Base-by-base conservation (phyloP, 2,329 filamentous ascomycete genomes). In the Magnaporthiopsis rhizophila region DNA sequence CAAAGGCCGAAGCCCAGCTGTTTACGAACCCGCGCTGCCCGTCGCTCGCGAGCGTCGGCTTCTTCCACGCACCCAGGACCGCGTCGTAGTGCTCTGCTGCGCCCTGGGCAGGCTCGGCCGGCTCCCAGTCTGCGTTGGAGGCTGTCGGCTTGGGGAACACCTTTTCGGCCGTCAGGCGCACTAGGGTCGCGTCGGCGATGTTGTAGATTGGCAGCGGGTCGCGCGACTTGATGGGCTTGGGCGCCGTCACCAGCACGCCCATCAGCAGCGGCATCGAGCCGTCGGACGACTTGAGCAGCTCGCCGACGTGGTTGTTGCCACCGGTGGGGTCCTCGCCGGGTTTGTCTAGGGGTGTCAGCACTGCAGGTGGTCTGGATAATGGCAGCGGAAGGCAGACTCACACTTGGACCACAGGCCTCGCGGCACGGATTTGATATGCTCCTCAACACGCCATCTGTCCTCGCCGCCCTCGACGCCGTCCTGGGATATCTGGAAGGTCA, bases 241-340 rank as follows among this genome's bases (percentile, higher is more conserved):
- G 58, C 24, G 58, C 58, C 18, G 58, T 59, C 24, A 59, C 28
- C 24, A 59, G 58, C 58, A 59, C 58, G 58, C 58, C 58, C 58
- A 59, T 59, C 28, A 59, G 28, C 24, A 59, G 58, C 18, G 58
- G 58, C 28, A 59, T 59, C 24, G 58, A 59, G 28, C 58, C 58
- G 8, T 59, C 13, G 18, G 58, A 28, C 58, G 58, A 28, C 24
- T 59, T 59, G 15, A 59, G 58, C 24, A 59, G 28, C 24, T 26
- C 30, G 58, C 11, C 28, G 58, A 59, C 28, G 58, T 59, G 34
- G 58, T 59, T 59, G 58, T 59, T 58, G 56, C 56, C 56, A 4
- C 56, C 56, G 1, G 24, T 15, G 12, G 58, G 58, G 58, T 59
- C 58, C 24, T 59, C 58, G 28, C 28, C 18, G 18, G 28, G 24